These are phyloP conservation scores for Aspergillus kassunensis DNA, from an alignment of 495 filamentous ascomycete species.

Conservation along the genomic window DNA sequence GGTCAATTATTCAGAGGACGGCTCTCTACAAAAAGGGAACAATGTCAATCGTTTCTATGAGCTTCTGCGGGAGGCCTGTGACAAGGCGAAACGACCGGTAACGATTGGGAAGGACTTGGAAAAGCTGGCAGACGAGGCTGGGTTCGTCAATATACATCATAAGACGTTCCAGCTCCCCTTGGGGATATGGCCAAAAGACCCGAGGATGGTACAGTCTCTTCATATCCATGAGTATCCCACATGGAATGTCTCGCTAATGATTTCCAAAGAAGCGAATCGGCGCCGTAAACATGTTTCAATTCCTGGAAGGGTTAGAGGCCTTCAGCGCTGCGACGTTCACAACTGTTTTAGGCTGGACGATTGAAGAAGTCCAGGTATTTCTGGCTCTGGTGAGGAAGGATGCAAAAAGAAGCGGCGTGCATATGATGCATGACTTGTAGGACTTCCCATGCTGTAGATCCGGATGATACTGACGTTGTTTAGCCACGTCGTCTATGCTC, in stretches of 20 bases:
- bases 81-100: neutral
- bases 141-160: conserved; percentile 6
- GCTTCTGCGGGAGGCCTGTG: conserved; percentile 2
- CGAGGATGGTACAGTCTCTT: neutral
- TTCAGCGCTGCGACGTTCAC: conserved; percentile 8
- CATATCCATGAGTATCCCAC: neutral
- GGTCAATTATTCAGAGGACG: neutral
- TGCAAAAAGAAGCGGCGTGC: conserved; percentile 6
- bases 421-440: conserved; percentile 14
- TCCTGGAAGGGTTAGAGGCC: conserved; percentile 9
- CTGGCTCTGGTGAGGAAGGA: conserved; percentile 1
- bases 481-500: conserved; percentile 10
- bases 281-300: conserved; percentile 8
- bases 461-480: neutral
- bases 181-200: conserved; percentile 7
- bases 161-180: neutral
- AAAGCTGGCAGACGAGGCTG: neutral
- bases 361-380: conserved; percentile 6
- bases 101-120: neutral
- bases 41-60: conserved; percentile 4
- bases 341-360: conserved; percentile 2
- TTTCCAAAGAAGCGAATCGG: neutral
- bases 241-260: too few species aligned
- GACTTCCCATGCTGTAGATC: too few species aligned
- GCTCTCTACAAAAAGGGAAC: neutral